A percentile compares a stretch with the other conserved stretches of the same genome.
These are phyloP conservation scores for Lasiodiplodia hormozganensis DNA, from an alignment of 2,329 filamentous ascomycete species.

Conservation along the genomic window DNA sequence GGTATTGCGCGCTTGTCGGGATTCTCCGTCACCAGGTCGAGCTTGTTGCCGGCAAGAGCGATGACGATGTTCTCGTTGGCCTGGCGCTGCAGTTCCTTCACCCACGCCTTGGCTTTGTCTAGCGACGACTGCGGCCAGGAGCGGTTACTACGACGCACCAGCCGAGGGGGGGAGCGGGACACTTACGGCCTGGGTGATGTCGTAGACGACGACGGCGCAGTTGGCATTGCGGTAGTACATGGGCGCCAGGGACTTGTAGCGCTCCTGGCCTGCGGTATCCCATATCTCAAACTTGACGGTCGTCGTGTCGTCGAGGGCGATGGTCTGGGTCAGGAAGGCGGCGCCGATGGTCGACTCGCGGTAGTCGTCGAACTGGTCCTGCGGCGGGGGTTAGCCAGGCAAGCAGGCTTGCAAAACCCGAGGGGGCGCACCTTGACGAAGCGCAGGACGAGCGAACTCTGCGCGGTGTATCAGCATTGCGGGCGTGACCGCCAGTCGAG, in stretches of 20 bases:
- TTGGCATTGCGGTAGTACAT: slow-evolving; percentile 99
- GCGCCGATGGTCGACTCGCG: slow-evolving; percentile 98
- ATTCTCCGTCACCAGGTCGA: slow-evolving; percentile 92
- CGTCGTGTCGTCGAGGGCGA: slow-evolving; percentile 95
- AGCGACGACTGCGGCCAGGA: slow-evolving; percentile 74
- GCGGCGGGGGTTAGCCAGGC: slow-evolving; percentile 28
- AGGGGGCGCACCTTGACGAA: slow-evolving; percentile 82
- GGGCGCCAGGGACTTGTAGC: slow-evolving; percentile 97
- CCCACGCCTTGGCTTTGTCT: slow-evolving; percentile 99
- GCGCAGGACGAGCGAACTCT: slow-evolving; percentile 97
- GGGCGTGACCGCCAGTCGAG: slow-evolving; percentile 29
- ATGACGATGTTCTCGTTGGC: slow-evolving; percentile 99
- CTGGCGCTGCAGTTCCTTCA: slow-evolving; percentile 97
- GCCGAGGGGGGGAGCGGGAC: slow-evolving; percentile 17
- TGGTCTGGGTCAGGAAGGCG: slow-evolving; percentile 98
- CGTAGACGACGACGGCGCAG: slow-evolving; percentile 98
- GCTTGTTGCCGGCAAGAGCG: slow-evolving; percentile 95
- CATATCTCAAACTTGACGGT: slow-evolving; percentile 99
- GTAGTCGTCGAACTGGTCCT: slow-evolving; percentile 99
- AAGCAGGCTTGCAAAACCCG: background rate
- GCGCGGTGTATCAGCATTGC: slow-evolving; percentile 38
- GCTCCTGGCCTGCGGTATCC: slow-evolving; percentile 97
- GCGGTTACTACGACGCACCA: slow-evolving; percentile 30
- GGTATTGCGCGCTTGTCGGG: slow-evolving; percentile 94
- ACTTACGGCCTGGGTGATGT: slow-evolving; percentile 97